These are phyloP conservation scores for Zymoseptoria ardabiliae DNA, from an alignment of 2,329 filamentous ascomycete genomes.

Conservation along the genomic window DNA sequence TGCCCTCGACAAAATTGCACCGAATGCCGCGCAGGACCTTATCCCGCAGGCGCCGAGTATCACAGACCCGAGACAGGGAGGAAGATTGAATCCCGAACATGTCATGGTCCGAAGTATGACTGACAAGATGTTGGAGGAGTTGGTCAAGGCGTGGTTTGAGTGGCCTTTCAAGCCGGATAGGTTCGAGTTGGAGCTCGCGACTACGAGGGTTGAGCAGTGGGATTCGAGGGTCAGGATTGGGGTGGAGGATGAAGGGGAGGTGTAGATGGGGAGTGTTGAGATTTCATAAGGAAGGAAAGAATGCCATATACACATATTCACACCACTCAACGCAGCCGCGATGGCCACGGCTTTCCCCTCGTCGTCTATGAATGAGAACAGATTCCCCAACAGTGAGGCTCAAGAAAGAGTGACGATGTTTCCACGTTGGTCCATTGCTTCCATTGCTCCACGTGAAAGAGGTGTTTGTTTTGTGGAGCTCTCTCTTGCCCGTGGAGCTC, in stretches of 20 bases:
- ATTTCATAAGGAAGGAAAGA: no score
- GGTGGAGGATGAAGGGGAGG: neutral
- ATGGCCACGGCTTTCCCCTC: neutral
- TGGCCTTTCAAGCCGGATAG: slow-evolving; percentile 52
- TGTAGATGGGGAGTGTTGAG: neutral
- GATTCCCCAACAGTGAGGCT: no score
- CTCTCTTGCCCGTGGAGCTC: neutral
- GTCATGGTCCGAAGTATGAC: slow-evolving; percentile 46
- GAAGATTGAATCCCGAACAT: slow-evolving; percentile 34
- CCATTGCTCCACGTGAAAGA: slow-evolving; percentile 2
- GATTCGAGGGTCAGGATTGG: neutral
- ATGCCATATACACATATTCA: neutral
- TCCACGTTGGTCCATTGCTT: neutral
- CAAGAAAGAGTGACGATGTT: neutral
- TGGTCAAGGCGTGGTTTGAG: slow-evolving; percentile 53
- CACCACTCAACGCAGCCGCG: neutral
- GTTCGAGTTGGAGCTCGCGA: slow-evolving; percentile 17
- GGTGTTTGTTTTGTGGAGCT: neutral
- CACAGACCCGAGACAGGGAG: slow-evolving; percentile 43
- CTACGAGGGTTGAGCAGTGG: neutral
- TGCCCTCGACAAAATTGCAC: slow-evolving; percentile 48
- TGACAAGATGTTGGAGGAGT: slow-evolving; percentile 48
- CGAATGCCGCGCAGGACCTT: slow-evolving; percentile 53
- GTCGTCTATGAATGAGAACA: neutral
- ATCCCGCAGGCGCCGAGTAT: slow-evolving; percentile 44